These are phyloP conservation scores for Hemisphaericaspora nanyangensis DNA, from an alignment of 805 yeast species.

Conservation along the genomic window DNA sequence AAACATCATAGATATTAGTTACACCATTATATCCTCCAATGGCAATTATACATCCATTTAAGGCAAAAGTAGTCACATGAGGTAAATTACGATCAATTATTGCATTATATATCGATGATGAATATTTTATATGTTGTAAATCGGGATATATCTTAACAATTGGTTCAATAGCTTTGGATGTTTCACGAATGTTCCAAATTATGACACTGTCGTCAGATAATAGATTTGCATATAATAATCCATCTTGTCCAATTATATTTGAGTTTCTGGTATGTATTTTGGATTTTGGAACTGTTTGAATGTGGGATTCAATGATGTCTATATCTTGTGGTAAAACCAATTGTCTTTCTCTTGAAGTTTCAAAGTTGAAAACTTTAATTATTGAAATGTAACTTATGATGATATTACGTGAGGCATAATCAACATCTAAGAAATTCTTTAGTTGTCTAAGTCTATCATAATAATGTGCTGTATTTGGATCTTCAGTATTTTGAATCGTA, in stretches of 20 bases:
- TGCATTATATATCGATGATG: slow-evolving; percentile 7
- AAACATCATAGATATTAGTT: slow-evolving; percentile 37
- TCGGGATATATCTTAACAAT: slow-evolving; percentile 18
- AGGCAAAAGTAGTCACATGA: slow-evolving; percentile 23
- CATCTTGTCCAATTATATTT: slow-evolving; percentile 37
- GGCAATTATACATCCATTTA: slow-evolving; percentile 30
- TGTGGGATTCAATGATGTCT: slow-evolving; percentile 10
- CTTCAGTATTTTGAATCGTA: slow-evolving; percentile 8
- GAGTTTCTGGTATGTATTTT: slow-evolving; percentile 13
- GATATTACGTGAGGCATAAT: slow-evolving; percentile 28
- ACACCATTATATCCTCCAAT: slow-evolving; percentile 44
- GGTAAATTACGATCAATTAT: slow-evolving; percentile 6
- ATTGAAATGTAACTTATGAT: slow-evolving; percentile 16
- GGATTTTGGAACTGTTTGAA: slow-evolving; percentile 15
- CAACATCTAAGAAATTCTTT: slow-evolving; percentile 23
- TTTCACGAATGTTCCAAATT: slow-evolving; percentile 38
- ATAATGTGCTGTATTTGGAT: slow-evolving; percentile 1
- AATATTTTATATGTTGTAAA: slow-evolving; percentile 17
- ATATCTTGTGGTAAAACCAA: slow-evolving; percentile 13
- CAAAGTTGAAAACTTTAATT: slow-evolving; percentile 23
- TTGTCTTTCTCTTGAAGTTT: slow-evolving; percentile 7
- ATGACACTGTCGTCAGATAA: slow-evolving; percentile 39
- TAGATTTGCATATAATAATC: slow-evolving; percentile 34
- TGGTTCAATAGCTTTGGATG: slow-evolving; percentile 11
- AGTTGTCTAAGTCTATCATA: slow-evolving; percentile 3